phyloP scores from a whole-genome alignment of 2,329 filamentous ascomycete species.

The Penicillium carneum region DNA sequence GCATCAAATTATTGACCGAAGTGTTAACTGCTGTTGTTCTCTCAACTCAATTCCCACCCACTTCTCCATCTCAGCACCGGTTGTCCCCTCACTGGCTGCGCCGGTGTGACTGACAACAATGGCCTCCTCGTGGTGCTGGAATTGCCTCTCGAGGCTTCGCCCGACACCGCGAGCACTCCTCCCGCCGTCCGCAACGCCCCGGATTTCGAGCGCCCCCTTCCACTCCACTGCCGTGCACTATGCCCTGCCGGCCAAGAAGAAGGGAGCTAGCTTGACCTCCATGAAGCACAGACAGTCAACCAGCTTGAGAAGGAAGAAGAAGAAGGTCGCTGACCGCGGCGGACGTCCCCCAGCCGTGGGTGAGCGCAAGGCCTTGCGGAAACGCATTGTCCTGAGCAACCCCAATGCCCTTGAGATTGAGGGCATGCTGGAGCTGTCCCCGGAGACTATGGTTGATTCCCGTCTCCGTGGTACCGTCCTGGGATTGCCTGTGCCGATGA shows the following conservation, averaged over 20 bases:
- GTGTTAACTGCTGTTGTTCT: conserved; percentile 21
- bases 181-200: conserved; percentile 56
- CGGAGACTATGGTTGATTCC: conserved; percentile 62
- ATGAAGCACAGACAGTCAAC: conserved; percentile 51
- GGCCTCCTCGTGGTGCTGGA: conserved; percentile 66
- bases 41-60: conserved; percentile 27
- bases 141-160: conserved; percentile 62
- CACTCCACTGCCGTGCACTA: conserved; percentile 54
- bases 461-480: conserved; percentile 71
- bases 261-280: conserved; percentile 40
- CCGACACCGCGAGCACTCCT: conserved; percentile 50
- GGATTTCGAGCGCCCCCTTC: conserved; percentile 52
- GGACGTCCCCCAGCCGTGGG: conserved; percentile 71
- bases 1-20: conserved; percentile 35
- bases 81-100: conserved; percentile 42
- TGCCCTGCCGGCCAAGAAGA: conserved; percentile 59
- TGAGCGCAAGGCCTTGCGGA: conserved; percentile 85
- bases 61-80: conserved; percentile 35
- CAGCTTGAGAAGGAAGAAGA: conserved; percentile 56
- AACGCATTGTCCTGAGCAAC: conserved; percentile 90
- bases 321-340: conserved; percentile 49
- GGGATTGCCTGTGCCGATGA: conserved; percentile 70
- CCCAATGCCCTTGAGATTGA: conserved; percentile 84
- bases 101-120: conserved; percentile 53
- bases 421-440: conserved; percentile 68